phyloP scores from a whole-genome alignment of 2,329 filamentous ascomycete genomes.

The Aphanoascus verrucosus region DNA sequence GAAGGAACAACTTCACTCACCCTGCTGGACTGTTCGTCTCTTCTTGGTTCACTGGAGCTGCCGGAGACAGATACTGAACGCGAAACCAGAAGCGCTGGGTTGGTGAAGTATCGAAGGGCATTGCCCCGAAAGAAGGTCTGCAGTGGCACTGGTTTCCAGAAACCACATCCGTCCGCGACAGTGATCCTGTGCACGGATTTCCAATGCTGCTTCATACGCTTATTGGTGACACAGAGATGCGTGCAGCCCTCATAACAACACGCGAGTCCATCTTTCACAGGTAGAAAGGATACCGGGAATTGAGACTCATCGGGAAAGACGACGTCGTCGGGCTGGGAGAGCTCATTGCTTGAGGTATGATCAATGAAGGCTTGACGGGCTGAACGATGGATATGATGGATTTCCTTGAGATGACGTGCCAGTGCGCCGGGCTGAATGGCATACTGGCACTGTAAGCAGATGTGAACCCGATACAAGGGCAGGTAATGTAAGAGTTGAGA shows the following conservation, averaged over 20 bases:
- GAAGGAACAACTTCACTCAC: too few species aligned
- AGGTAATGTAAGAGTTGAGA: conserved; percentile 17
- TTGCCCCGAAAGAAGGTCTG: too few species aligned
- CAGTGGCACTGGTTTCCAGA: too few species aligned
- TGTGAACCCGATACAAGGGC: conserved; percentile 15
- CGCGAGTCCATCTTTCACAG: neutral
- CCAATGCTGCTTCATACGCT: conserved; percentile 28
- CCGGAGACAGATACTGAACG: too few species aligned
- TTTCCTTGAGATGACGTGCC: conserved; percentile 24
- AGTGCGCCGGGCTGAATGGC: conserved; percentile 22
- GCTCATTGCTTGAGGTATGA: conserved; percentile 8
- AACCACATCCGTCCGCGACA: too few species aligned
- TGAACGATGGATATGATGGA: conserved; percentile 19
- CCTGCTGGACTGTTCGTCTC: too few species aligned
- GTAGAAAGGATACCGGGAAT: conserved; percentile 9
- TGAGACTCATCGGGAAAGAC: neutral
- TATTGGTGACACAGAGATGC: conserved; percentile 24
- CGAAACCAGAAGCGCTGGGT: too few species aligned
- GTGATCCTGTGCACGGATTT: conserved; percentile 2
- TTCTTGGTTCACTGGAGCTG: too few species aligned
- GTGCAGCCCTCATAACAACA: conserved; percentile 15
- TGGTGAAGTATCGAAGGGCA: too few species aligned
- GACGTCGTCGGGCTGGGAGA: conserved; percentile 6
- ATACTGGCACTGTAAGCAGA: conserved; percentile 22
- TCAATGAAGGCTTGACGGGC: conserved; percentile 13